Evolutionary conservation across 306 rosid genomes (phyloP), one percentile per base, ranked within the genome.

Genomic region (Gillenia trifoliata): DNA sequence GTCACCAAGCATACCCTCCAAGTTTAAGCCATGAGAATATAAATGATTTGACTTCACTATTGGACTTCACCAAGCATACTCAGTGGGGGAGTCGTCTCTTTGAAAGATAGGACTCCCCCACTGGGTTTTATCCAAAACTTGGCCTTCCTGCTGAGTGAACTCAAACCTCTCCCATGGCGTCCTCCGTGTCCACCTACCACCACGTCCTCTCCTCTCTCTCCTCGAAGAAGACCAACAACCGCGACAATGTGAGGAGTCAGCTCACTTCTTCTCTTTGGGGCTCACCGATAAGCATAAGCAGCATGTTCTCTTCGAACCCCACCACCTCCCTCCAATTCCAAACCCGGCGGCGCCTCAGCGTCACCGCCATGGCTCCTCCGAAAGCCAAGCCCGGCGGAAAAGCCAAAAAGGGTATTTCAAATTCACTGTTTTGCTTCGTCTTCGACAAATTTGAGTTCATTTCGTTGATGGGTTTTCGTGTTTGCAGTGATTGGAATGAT

Each of bases 341-440:
- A 40, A 12, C 64, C 33, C 81, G 79, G 20, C 52, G 92, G 77
- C 89, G 91, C 47, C 86, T 92, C 84, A 28, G 68, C 64, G 85
- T 94, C 66, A 81, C 74, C 34, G 87, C 99, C 5, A 94, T 94
- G 99, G 99, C 99, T 73, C 99, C 99, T 0, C 99, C 99, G 1
- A 93, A 93, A 68, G 91, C 98, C 43, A 85, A 94, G 70, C 90
- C 99, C 20, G 93, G 90, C 3, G 98, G 98, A 1, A 94, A 94
- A 74, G 71, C 90, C 75, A 94, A 92, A 82, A 94, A 94, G 87
- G 99, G 99, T 88, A 29, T n/a, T 52, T 52, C 47, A 61, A 26
- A 20, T 16, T 67, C 47, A 25, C 30, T 40, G 47, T 36, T 29
- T 4, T 34, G n/a, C 33, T 75, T 70, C 67, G 1, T 22, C 52